phyloP scores from a whole-genome alignment of 257 asterid species.

The Solanum etuberosum region DNA sequence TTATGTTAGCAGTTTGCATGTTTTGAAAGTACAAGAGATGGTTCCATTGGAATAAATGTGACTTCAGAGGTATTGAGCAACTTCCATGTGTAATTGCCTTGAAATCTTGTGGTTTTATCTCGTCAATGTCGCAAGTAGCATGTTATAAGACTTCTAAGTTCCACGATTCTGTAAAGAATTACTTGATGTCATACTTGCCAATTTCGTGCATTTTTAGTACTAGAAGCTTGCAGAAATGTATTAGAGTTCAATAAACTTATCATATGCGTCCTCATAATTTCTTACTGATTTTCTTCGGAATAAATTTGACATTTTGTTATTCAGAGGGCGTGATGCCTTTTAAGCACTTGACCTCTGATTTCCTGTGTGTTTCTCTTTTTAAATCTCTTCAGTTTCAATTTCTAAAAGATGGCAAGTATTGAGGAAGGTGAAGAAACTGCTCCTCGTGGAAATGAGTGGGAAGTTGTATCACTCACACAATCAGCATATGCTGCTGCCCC shows the following conservation, averaged over 20 bases:
- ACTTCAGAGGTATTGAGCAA: background rate
- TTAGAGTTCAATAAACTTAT: background rate
- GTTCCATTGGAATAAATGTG: background rate
- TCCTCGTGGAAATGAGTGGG: constrained; percentile 84
- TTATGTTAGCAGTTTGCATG: background rate
- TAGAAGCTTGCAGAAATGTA: background rate
- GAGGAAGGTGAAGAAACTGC: constrained; percentile 37
- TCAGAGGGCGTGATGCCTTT: background rate
- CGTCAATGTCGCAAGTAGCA: background rate
- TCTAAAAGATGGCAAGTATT: constrained; percentile 40
- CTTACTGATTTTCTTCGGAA: background rate
- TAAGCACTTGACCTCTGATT: background rate
- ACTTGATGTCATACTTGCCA: background rate
- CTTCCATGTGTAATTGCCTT: background rate
- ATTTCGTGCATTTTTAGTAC: background rate
- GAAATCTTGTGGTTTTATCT: background rate
- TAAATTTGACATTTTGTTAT: background rate
- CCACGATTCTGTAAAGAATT: background rate
- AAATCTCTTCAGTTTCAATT: background rate
- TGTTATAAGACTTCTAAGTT: background rate
- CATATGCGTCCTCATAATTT: background rate
- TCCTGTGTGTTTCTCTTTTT: background rate
- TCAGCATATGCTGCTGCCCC: constrained; percentile 80
- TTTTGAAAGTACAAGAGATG: background rate
- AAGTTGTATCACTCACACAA: constrained; percentile 74